Percentiles rank a stretch among this genome's conserved stretches.
Evolutionary conservation across 2,329 filamentous ascomycete genomes (phyloP).

Genomic region (Myriangium duriaei): DNA sequence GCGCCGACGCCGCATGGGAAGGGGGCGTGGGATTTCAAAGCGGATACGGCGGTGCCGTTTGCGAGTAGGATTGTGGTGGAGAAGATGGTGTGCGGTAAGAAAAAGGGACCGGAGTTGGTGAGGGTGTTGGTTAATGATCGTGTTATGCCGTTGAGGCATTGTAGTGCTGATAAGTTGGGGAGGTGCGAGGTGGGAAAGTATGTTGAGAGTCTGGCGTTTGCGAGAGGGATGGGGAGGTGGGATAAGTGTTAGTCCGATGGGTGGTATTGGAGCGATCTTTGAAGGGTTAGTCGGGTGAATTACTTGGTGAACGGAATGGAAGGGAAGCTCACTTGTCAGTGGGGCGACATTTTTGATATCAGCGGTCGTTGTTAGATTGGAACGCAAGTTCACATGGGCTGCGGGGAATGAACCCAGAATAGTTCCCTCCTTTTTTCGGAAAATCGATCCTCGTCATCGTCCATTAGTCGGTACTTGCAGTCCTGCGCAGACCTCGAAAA

Average conservation of each 20-base stretch:
- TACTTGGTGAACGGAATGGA: no score
- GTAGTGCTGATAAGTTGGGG: constrained; percentile 56
- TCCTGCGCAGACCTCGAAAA: no score
- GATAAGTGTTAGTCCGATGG: constrained; percentile 52
- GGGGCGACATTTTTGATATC: no score
- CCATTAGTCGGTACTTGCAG: no score
- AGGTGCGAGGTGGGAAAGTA: constrained; percentile 59
- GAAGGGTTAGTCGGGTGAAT: no score
- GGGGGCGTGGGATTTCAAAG: constrained; percentile 38
- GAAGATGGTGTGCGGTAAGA: constrained; percentile 57
- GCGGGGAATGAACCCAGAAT: no score
- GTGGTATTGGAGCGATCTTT: no score
- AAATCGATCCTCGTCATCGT: no score
- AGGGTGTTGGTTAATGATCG: constrained; percentile 73
- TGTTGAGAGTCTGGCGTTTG: constrained; percentile 64
- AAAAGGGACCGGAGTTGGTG: constrained; percentile 53
- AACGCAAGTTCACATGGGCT: no score
- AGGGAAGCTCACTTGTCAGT: no score
- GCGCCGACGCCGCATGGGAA: constrained; percentile 32
- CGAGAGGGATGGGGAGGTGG: constrained; percentile 61
- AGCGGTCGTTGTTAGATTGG: no score
- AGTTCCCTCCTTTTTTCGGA: no score
- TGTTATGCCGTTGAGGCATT: constrained; percentile 59
- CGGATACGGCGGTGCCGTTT: constrained; percentile 73
- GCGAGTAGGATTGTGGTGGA: constrained; percentile 74